Base-by-base conservation (phyloP, 257 asterid species). In the Voacanga thouarsii region DNA sequence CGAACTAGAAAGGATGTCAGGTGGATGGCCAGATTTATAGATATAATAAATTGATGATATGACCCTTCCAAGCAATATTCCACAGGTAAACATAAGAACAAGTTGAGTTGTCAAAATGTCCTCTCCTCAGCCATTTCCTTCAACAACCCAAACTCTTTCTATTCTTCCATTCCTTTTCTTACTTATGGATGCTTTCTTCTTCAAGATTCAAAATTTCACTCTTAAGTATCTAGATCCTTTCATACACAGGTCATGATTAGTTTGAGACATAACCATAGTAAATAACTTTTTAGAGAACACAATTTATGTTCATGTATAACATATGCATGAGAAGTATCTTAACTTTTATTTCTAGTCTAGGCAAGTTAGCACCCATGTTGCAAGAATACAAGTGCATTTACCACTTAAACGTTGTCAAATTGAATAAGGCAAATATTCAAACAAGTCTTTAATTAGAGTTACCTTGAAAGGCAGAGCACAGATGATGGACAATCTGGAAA, bases 401-500 rank as follows among this genome's bases (percentile, higher is more conserved):
- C 37, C 71, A 66, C 7, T 6, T 26, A 18, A 41, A 7, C 49
- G 2, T 6, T 7, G 43, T 39, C 18, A 67, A 67, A 18, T 50
- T 37, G 15, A 24, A 19, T 59, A 57, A 30, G 14, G 1, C 47
- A 28, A 28, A 24, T 7, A 21, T 12, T 1, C 1, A 28, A 39
- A 59, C 9, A 74, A 4, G 12, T 45, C 59, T n/a, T 72, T 49
- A 45, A 44, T 23, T 18, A 12, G 15, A 67, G 59, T 81, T 88
- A 91, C 98, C 99, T 82, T 70, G 90, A 72, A 63, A 86, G 84
- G 82, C 93, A 88, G 76, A 93, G 89, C 65, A 84, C 76, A 74
- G 88, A 93, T 64, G 84, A 81, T 10, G 97, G 97, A 76, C 78
- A 77, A 26, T 96, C 97, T 0, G 97, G 92, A 72, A 89, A 84